Base-by-base conservation (phyloP, 768 basidiomycete species). In the Pleurotus cornucopiae region DNA sequence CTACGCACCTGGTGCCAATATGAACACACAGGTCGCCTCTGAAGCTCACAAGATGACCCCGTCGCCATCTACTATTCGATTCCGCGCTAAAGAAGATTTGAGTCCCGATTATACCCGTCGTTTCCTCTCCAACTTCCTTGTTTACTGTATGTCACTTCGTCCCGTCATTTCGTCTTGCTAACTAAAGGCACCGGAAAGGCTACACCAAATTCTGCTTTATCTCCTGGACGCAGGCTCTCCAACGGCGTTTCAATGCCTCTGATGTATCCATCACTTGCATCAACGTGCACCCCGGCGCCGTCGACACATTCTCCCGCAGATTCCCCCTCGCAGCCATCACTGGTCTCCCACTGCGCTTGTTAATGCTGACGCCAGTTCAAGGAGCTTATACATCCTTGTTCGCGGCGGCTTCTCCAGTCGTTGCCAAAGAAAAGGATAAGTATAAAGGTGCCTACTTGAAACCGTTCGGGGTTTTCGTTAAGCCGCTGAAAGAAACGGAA, bases 141-240 rank as follows among this genome's bases (percentile, higher is more conserved):
- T 66, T 58, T 80, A 78, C 53, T 60, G 76, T 75, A 59, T 23
- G 64, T 59, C 18, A 46, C 2, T 39, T 23, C 39, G 48, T 34
- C 13, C 40, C 46, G 7, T 12, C 7, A 13, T 25, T 11, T 13
- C 26, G 2, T 9, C 34, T 34, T 3, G 23, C n/a, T 26, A 4
- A 12, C 14, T 30, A 47, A 30, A 37, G 46, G 16, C 23, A 23
- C 16, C 18, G 6, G 25, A 5, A n/a, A 85, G 85, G 63, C 0
- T 64, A 74, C 37, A 70, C 79, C 46, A 86, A 86, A 63, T 66
- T 84, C n/a, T 74, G 77, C 14, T 73, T 72, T 48, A 66, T 79
- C 26, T 70, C 85, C 14, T 83, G 74, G 57, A 76, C 75, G 1
- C 75, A 71, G 25, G 73, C 78, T 58, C 67, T 86, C 14, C 82